Evolutionary conservation across 164 flowering plant species (phyloP).

Genomic region (Amborella trichopoda): DNA sequence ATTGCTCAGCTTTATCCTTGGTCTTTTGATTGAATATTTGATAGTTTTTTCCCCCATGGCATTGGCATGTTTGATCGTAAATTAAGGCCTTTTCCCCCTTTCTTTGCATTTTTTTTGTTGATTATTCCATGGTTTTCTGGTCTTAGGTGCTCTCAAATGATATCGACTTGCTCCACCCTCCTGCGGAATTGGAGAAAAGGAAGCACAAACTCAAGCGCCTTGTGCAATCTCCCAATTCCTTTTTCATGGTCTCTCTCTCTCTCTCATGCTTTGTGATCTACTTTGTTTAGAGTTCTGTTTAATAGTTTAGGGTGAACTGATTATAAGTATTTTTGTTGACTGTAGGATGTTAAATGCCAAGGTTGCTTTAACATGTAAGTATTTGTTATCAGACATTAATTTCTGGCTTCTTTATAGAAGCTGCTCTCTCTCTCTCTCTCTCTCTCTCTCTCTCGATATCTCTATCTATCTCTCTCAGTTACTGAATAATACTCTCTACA

Average conservation of each 20-base stretch:
- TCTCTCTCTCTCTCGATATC: too few relatives aligned
- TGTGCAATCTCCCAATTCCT: slow-evolving; percentile 50
- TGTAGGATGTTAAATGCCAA: slow-evolving; percentile 47
- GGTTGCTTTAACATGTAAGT: slow-evolving; percentile 56
- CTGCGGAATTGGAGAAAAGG: slow-evolving; percentile 50
- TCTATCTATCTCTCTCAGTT: too few relatives aligned
- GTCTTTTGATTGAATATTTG: too few relatives aligned
- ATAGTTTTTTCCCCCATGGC: too few relatives aligned
- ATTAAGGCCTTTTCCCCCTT: too few relatives aligned
- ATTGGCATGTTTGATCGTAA: too few relatives aligned
- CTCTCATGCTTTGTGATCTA: neutral
- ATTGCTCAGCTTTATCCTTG: too few relatives aligned
- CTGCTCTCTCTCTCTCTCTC: too few relatives aligned
- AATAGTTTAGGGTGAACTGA: too few relatives aligned
- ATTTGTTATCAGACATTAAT: too few relatives aligned
- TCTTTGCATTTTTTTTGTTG: neutral
- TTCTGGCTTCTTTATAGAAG: too few relatives aligned
- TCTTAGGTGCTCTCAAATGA: slow-evolving; percentile 34
- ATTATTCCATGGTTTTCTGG: neutral
- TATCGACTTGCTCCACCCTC: slow-evolving; percentile 45
- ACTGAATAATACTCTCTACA: too few relatives aligned
- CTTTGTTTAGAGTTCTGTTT: neutral
- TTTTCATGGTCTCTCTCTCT: slow-evolving; percentile 34
- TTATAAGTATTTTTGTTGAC: neutral
- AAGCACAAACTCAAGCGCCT: slow-evolving; percentile 64